Evolutionary conservation across 2,329 filamentous ascomycete species (phyloP).

Genomic region (Polytolypa hystricis): DNA sequence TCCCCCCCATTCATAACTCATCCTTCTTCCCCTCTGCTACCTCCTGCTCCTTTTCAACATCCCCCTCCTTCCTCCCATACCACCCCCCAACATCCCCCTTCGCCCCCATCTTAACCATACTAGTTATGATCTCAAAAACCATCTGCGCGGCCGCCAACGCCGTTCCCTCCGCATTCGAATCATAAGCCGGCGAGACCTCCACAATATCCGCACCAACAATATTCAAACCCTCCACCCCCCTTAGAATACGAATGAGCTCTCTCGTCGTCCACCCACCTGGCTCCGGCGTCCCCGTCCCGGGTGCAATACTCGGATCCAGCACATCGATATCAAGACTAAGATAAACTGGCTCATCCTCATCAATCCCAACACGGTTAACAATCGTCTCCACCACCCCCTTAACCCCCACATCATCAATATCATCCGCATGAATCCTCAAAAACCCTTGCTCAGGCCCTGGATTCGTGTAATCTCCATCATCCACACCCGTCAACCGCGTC

Average conservation of each 20-base stretch:
- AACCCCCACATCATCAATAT: conserved; percentile 73
- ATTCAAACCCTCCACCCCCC: conserved; percentile 70
- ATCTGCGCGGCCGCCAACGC: conserved; percentile 75
- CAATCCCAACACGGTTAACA: conserved; percentile 53
- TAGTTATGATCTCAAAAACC: conserved; percentile 72
- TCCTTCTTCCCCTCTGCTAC: conserved; percentile 13
- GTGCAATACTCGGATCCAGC: conserved; percentile 57
- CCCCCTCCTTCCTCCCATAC: conserved; percentile 25
- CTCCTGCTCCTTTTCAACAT: conserved; percentile 14
- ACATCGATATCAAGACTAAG: conserved; percentile 74
- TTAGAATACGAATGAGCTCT: conserved; percentile 72
- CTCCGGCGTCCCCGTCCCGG: conserved; percentile 79
- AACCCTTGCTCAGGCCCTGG: conserved; percentile 64
- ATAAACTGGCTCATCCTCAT: conserved; percentile 64
- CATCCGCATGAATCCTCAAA: conserved; percentile 68
- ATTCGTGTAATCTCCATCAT: conserved; percentile 58
- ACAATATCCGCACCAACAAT: conserved; percentile 84
- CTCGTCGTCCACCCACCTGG: conserved; percentile 84
- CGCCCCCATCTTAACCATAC: conserved; percentile 36
- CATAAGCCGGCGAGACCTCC: conserved; percentile 77
- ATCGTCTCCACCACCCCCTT: conserved; percentile 60
- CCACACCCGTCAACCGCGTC: conserved; percentile 58
- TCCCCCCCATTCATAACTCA: conserved; percentile 13
- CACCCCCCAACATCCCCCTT: conserved; percentile 28
- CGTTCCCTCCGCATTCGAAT: conserved; percentile 68